Base-by-base conservation (phyloP, 257 asterid genomes). In the Nicotiana attenuata region DNA sequence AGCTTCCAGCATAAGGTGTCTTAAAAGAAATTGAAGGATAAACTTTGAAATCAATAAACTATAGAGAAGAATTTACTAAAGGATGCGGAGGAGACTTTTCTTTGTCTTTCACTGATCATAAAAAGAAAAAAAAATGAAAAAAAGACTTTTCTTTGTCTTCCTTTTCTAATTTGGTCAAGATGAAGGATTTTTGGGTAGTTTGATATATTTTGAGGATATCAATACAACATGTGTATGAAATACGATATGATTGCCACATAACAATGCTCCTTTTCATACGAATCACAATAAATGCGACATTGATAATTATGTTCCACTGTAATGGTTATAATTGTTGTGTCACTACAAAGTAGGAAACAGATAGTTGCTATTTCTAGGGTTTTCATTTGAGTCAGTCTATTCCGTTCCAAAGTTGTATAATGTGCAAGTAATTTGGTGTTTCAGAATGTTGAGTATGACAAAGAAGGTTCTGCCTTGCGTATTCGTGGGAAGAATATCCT, bases 391-490 rank as follows among this genome's bases (percentile, higher is more conserved):
- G 5, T 24, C 11, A 24, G 5, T 24, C 11, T 75, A 15, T 75
- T 75, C 24, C 26, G 16, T 16, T 15, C 38, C 7, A 24, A 6
- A 22, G 45, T 68, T 66, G 71, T 82, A 0, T 64, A 33, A 76
- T 60, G 26, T 60, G 19, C 16, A 50, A 47, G 55, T 65, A 41
- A 69, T 82, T 81, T 66, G 47, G 78, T 47, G 24, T 69, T 83
- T 56, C n/a, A 96, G 98, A 78, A 93, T 80, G 84, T 90, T 24
- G 98, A 94, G 85, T 96, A 92, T 90, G 99, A 96, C 88, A 92
- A 94, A 88, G 99, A 96, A 89, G 98, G 97, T 53, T 89, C 93
- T 81, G 97, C 92, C 52, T 89, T 96, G 80, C 97, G 99, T 76
- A 86, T 94, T 85, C 94, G 98, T 13, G 99, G 99, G 85, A 96